Evolutionary conservation across 2,329 filamentous ascomycete genomes (phyloP).

Genomic region (Neonectria ditissima): DNA sequence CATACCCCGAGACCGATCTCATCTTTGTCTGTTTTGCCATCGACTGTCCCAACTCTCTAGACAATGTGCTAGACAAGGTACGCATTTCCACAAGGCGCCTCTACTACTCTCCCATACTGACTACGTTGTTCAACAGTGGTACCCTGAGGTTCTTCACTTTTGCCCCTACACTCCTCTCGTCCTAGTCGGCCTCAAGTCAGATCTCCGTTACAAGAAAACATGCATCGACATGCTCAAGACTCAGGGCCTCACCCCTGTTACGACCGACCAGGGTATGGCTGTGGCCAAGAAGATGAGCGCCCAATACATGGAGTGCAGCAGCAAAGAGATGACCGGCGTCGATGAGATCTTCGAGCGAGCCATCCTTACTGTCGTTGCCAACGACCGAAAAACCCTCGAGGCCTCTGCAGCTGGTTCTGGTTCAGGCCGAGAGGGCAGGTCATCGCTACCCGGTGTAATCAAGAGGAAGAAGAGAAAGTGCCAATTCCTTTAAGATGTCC

Average conservation of each 20-base stretch:
- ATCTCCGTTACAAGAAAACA: conserved; percentile 93
- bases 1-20: conserved; percentile 97
- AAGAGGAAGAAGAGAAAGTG: conserved; percentile 90
- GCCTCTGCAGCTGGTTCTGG: conserved; percentile 56
- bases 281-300: conserved; percentile 96
- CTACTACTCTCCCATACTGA: conserved; percentile 16
- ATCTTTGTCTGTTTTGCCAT: conserved; percentile 99
- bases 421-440: conserved; percentile 53
- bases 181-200: conserved; percentile 95
- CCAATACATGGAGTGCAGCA: conserved; percentile 97
- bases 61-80: conserved; percentile 99
- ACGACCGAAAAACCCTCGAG: conserved; percentile 76
- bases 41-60: conserved; percentile 96
- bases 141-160: conserved; percentile 98
- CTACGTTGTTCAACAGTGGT: conserved; percentile 78
- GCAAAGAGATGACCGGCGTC: conserved; percentile 95
- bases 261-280: conserved; percentile 85
- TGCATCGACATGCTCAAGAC: conserved; percentile 99
- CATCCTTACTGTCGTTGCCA: conserved; percentile 88
- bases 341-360: conserved; percentile 96
- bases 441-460: conserved; percentile 59
- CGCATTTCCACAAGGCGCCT: conserved; percentile 41
- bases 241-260: conserved; percentile 95
- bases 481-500: conserved; percentile 73
- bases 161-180: conserved; percentile 97